These are phyloP conservation scores for Cardamine chenopodiifolia DNA, from an alignment of 345 rosid species.

Conservation along the genomic window DNA sequence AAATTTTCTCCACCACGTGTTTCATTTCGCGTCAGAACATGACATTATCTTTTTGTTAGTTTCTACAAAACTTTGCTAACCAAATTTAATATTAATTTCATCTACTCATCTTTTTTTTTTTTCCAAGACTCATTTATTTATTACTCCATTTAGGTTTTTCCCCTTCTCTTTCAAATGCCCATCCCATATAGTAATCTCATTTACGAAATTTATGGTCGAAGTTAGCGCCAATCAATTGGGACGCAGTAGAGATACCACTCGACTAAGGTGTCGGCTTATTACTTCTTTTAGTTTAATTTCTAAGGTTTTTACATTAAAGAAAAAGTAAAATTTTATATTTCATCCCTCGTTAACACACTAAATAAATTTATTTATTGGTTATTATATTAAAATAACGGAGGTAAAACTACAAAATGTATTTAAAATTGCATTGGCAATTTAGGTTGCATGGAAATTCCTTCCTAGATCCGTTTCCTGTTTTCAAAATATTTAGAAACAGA, in stretches of 20 bases:
- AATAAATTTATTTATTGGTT: too few species aligned
- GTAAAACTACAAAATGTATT: too few species aligned
- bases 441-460: too few species aligned
- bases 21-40: constrained; percentile 19
- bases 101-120: background rate
- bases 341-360: too few species aligned
- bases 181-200: constrained; percentile 11
- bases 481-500: too few species aligned
- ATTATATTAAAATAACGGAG: too few species aligned
- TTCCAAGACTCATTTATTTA: constrained; percentile 10
- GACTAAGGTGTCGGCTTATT: constrained; percentile 2
- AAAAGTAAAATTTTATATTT: too few species aligned
- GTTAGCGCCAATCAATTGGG: background rate
- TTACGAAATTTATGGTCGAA: constrained; percentile 12
- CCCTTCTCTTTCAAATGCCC: constrained; percentile 13
- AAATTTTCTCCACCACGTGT: constrained; percentile 28
- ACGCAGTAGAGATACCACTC: constrained; percentile 1
- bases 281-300: background rate
- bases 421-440: too few species aligned
- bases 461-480: too few species aligned
- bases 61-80: constrained; percentile 41
- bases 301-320: too few species aligned
- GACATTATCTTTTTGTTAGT: constrained; percentile 6
- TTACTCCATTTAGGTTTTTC: background rate
- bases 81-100: constrained; percentile 35